Conservation (phyloP, 805 yeast genomes). For the Barnettozyma sp. region DNA sequence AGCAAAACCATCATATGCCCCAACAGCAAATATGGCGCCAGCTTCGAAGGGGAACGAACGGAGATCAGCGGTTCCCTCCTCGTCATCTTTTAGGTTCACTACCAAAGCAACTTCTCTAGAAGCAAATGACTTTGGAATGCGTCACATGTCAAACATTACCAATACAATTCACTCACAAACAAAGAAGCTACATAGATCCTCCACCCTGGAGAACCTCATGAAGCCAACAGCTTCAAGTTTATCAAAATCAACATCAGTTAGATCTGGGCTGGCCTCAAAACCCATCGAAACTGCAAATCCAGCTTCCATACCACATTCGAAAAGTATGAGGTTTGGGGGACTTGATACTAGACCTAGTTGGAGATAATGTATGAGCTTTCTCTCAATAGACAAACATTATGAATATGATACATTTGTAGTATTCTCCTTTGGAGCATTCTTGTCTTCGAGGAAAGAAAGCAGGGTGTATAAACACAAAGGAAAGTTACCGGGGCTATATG, state of each 20-base stretch:
- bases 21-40: not conserved
- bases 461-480: too few relatives aligned
- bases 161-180: constrained; percentile 3
- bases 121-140: not conserved
- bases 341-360: not conserved
- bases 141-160: constrained; percentile 13
- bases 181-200: constrained; percentile 16
- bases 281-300: too few relatives aligned
- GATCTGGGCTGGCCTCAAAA: not conserved
- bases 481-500: too few relatives aligned
- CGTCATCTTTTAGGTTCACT: constrained; percentile 7
- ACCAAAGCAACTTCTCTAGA: not conserved
- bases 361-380: not conserved
- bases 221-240: constrained; percentile 21
- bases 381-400: too few relatives aligned
- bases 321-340: constrained; percentile 1
- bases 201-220: constrained; percentile 16
- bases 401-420: too few relatives aligned
- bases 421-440: too few relatives aligned
- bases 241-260: constrained; percentile 15
- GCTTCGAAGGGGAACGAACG: constrained; percentile 1
- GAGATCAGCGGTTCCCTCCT: constrained; percentile 4
- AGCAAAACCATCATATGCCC: not conserved
- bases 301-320: not conserved
- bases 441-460: too few relatives aligned